Evolutionary conservation across 2,329 filamentous ascomycete species (phyloP).

Genomic region (Coleophoma eucalyptorum): DNA sequence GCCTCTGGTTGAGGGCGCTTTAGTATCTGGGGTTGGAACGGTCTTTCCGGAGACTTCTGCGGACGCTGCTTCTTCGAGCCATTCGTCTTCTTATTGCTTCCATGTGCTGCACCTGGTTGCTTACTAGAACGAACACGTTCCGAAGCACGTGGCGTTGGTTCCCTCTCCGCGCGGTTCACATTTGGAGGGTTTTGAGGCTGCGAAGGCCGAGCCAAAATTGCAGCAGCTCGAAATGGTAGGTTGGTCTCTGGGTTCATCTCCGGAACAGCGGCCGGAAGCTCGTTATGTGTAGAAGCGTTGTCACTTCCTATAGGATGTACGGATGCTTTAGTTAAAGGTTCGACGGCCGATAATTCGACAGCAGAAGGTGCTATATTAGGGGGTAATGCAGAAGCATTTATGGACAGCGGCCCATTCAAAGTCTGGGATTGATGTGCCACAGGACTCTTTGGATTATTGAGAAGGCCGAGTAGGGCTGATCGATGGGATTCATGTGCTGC

Average conservation of each 20-base stretch:
- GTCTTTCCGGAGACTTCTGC: slow-evolving; percentile 30
- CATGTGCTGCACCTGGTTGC: neutral
- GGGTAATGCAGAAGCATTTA: slow-evolving; percentile 9
- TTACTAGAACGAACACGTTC: neutral
- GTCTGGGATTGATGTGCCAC: neutral
- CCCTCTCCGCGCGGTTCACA: slow-evolving; percentile 8
- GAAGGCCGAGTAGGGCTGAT: slow-evolving; percentile 4
- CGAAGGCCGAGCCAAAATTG: slow-evolving; percentile 21
- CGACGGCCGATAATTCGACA: slow-evolving; percentile 26
- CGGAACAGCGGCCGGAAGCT: slow-evolving; percentile 10
- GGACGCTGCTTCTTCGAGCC: slow-evolving; percentile 15
- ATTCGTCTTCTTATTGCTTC: slow-evolving; percentile 10
- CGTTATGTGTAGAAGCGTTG: slow-evolving; percentile 12
- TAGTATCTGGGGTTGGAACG: slow-evolving; percentile 50
- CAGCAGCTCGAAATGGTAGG: slow-evolving; percentile 21
- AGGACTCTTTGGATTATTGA: slow-evolving; percentile 4
- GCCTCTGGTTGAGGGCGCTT: slow-evolving; percentile 40
- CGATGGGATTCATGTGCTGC: slow-evolving; percentile 4
- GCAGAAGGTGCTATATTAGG: slow-evolving; percentile 21
- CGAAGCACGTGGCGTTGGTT: neutral
- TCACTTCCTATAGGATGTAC: slow-evolving; percentile 15
- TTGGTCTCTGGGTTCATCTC: slow-evolving; percentile 19
- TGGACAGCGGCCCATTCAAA: neutral
- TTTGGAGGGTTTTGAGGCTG: slow-evolving; percentile 4
- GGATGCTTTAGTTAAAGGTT: slow-evolving; percentile 16